These are phyloP conservation scores for Takashimella tepidaria DNA, from an alignment of 1,284 basidiomycete species.

Conservation along the genomic window DNA sequence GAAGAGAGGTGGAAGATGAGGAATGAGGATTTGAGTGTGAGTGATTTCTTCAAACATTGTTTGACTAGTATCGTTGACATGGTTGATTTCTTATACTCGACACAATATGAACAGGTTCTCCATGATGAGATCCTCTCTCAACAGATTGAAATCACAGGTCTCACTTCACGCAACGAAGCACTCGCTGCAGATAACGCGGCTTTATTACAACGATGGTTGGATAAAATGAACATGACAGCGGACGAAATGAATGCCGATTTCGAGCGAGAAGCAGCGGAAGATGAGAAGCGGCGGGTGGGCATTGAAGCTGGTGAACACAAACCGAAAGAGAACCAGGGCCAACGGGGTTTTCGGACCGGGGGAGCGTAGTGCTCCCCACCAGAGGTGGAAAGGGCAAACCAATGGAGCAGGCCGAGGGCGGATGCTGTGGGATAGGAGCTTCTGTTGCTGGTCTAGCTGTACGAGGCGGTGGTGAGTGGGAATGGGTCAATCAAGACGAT, in stretches of 20 bases:
- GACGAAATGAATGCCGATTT: constrained; percentile 86
- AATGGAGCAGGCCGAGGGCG: too few species aligned
- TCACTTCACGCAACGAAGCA: constrained; percentile 77
- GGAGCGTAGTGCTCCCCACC: background rate
- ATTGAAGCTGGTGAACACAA: background rate
- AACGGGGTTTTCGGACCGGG: background rate
- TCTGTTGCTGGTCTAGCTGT: too few species aligned
- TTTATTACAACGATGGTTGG: constrained; percentile 89
- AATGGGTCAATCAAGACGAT: too few species aligned
- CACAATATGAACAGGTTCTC: constrained; percentile 60
- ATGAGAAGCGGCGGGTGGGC: background rate
- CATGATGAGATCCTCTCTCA: constrained; percentile 91
- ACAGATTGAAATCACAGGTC: constrained; percentile 81
- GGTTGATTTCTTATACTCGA: background rate
- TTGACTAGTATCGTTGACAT: background rate
- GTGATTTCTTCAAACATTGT: constrained; percentile 17
- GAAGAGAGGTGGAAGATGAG: constrained; percentile 81
- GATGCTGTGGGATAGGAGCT: too few species aligned
- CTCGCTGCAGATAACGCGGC: constrained; percentile 89
- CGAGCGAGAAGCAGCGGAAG: constrained; percentile 30
- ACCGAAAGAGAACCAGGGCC: background rate
- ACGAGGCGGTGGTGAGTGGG: too few species aligned
- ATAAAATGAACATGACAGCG: constrained; percentile 86
- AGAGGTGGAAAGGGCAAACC: background rate
- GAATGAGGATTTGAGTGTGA: constrained; percentile 78